Base-by-base conservation (phyloP, 1,139 yeast species). In the Yamadazyma diddensiae region DNA sequence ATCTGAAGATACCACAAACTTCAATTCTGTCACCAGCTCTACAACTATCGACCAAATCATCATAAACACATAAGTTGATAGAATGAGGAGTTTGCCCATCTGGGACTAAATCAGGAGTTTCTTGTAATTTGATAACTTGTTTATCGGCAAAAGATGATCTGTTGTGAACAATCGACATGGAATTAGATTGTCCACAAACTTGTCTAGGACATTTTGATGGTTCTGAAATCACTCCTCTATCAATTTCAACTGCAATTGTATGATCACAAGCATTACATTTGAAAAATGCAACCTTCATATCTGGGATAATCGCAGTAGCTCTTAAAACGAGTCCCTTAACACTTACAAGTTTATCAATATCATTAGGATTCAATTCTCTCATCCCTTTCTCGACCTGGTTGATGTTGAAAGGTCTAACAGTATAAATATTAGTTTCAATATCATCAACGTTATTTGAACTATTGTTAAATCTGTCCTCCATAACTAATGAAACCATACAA, bases 11-110 rank as follows among this genome's bases (percentile, higher is more conserved):
- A 41, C 98, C 98, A 43, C 97, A 87, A 14, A 90, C 94, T 57
- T 90, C 96, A 30, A 94, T 76, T 42, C 97, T 74, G 57, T 92
- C 99, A 69, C 99, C 99, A 11, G 98, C 97, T 50, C 95, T 77
- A 53, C 95, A 84, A 34, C 85, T 73, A 56, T 92, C 99, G 2
- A 92, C 98, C 42, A 92, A 69, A 54, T 94, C 98, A 57, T 94
- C 99, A 52, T 92, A 92, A 3, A 87, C 95, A 65, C 97, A 88
- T 22, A 92, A 67, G 9, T 95, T 87, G 35, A 92, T 87, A 9
- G 97, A 82, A 55, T 92, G 98, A 2, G 99, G 98, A 3, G 98
- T 92, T 59, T 92, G 98, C 14, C 99, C 99, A 62, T 87, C 98
- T 3, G 98, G 98, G n/a, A 92, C 95, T 43, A 80, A 70, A 57